Conservation (phyloP, 805 yeast genomes). For the Komagataella mondaviorum region DNA sequence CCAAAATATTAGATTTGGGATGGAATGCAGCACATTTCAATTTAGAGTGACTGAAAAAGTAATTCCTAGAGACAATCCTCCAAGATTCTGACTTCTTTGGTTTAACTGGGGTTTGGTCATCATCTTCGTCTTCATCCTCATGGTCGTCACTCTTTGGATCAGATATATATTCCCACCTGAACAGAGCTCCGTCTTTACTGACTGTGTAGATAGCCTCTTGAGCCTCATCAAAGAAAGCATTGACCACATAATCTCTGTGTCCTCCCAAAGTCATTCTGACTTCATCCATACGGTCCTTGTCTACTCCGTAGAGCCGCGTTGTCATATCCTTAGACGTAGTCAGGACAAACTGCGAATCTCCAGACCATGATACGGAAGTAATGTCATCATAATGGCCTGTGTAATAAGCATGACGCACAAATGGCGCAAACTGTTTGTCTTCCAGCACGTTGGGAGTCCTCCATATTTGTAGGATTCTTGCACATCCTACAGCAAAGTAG, state of each 20-base stretch:
- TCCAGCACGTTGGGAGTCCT: conserved; percentile 69
- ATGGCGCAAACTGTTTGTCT: conserved; percentile 92
- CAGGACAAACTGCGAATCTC: conserved; percentile 77
- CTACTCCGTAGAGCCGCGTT: conserved; percentile 68
- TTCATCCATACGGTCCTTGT: conserved; percentile 38
- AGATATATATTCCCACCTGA: conserved; percentile 78
- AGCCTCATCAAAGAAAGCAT: conserved; percentile 75
- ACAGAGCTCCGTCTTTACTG: conserved; percentile 89
- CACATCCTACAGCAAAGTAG: conserved; percentile 75
- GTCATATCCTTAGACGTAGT: conserved; percentile 87
- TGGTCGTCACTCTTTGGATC: conserved; percentile 33
- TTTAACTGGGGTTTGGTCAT: conserved; percentile 18
- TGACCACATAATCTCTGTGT: conserved; percentile 78
- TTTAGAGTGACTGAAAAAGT: conserved; percentile 56
- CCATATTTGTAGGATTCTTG: conserved; percentile 85
- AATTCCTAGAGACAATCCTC: conserved; percentile 73
- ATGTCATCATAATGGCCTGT: conserved; percentile 90
- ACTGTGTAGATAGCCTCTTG: conserved; percentile 88
- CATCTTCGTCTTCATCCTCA: conserved; percentile 26
- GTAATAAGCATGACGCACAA: conserved; percentile 77
- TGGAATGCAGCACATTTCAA: conserved; percentile 81
- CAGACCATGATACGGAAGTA: conserved; percentile 73
- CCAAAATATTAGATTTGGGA: conserved; percentile 51
- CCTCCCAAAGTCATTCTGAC: conserved; percentile 87
- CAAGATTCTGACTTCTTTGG: conserved; percentile 33